These are phyloP conservation scores for Colletotrichum paranaense DNA, from an alignment of 2,329 filamentous ascomycete species.

Conservation along the genomic window DNA sequence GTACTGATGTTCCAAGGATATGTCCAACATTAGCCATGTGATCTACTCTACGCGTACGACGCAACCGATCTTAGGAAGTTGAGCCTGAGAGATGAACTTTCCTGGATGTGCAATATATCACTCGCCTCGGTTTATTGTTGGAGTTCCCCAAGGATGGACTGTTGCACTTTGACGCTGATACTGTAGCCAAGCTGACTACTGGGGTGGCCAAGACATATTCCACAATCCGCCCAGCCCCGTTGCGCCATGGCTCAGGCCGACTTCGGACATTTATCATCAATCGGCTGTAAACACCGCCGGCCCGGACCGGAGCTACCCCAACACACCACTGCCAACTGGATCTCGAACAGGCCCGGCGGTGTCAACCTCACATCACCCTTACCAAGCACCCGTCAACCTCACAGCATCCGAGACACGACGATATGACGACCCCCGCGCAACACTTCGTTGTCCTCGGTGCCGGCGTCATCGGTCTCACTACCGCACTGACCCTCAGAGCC, in stretches of 20 bases:
- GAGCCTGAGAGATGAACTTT: too few species aligned
- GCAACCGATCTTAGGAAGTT: too few species aligned
- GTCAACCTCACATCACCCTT: not conserved
- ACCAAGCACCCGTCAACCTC: not conserved
- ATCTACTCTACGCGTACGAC: too few species aligned
- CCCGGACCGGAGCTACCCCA: not conserved
- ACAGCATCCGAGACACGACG: not conserved
- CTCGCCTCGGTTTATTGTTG: too few species aligned
- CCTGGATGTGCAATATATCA: too few species aligned
- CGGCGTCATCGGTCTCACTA: slow-evolving; percentile 77
- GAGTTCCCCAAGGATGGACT: too few species aligned
- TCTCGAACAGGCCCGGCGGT: not conserved
- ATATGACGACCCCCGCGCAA: not conserved
- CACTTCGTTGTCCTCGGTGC: slow-evolving; percentile 71
- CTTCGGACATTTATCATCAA: not conserved
- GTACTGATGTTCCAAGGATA: too few species aligned
- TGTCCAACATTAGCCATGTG: too few species aligned
- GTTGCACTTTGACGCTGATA: too few species aligned
- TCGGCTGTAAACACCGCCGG: too few species aligned
- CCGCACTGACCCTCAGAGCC: slow-evolving; percentile 73
- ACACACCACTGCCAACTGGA: not conserved
- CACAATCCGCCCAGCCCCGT: not conserved
- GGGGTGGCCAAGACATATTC: too few species aligned
- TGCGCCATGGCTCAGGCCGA: not conserved
- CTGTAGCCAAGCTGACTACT: too few species aligned